A percentile compares a stretch with the other conserved stretches of the same genome.
These are phyloP conservation scores for Aspergillus clavatus DNA, from an alignment of 2,329 filamentous ascomycete genomes.

Conservation along the genomic window DNA sequence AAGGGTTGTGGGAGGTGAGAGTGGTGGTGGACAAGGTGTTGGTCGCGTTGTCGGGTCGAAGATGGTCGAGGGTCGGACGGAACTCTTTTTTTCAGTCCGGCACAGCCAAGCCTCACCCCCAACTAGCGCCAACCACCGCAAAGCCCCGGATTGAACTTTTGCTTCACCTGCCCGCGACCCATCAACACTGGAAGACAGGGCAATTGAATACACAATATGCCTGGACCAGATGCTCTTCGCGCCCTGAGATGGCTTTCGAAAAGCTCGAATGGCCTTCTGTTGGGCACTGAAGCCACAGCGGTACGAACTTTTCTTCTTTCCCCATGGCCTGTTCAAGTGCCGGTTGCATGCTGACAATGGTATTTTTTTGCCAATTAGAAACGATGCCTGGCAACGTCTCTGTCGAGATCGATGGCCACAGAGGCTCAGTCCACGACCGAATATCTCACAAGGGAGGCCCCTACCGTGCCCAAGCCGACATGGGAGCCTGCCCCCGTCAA, in stretches of 20 bases:
- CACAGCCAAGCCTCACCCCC: slow-evolving; percentile 30
- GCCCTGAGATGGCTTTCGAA: slow-evolving; percentile 37
- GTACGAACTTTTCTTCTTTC: slow-evolving; percentile 20
- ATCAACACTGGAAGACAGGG: slow-evolving; percentile 5
- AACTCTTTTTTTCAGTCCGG: slow-evolving; percentile 34
- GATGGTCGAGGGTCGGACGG: slow-evolving; percentile 21
- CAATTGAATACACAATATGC: slow-evolving; percentile 26
- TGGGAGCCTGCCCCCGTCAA: slow-evolving; percentile 58
- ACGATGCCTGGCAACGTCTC: slow-evolving; percentile 33
- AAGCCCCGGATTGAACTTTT: slow-evolving; percentile 31
- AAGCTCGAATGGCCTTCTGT: slow-evolving; percentile 32
- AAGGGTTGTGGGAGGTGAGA: slow-evolving; percentile 8
- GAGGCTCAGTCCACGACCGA: slow-evolving; percentile 35
- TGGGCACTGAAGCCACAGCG: slow-evolving; percentile 32
- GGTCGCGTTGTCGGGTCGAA: slow-evolving; percentile 17
- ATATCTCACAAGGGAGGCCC: slow-evolving; percentile 20
- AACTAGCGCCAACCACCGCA: slow-evolving; percentile 29
- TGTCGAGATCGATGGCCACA: slow-evolving; percentile 48
- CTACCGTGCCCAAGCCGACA: slow-evolving; percentile 24
- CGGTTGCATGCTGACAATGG: slow-evolving; percentile 19
- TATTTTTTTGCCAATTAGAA: slow-evolving; percentile 31
- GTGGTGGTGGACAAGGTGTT: slow-evolving; percentile 15
- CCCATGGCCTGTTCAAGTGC: slow-evolving; percentile 4
- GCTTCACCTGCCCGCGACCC: slow-evolving; percentile 18
- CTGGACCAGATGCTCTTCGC: slow-evolving; percentile 33